Evolutionary conservation across 768 basidiomycete genomes (phyloP).

Genomic region (Suillus ampliporus): DNA sequence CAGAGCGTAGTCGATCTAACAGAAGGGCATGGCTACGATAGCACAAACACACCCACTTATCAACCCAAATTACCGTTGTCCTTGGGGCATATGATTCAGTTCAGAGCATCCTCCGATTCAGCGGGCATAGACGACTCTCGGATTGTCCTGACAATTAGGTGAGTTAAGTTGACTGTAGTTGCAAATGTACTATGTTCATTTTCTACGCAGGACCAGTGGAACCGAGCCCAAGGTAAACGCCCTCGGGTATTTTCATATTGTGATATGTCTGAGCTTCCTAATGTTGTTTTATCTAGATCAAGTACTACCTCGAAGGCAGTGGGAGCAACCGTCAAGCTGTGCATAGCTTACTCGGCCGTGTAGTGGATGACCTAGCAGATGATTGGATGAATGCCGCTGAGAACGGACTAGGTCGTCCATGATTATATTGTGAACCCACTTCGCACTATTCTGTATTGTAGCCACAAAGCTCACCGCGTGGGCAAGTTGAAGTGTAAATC

Average conservation of each 20-base stretch:
- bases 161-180: constrained; percentile 20
- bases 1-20: constrained; percentile 78
- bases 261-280: constrained; percentile 1
- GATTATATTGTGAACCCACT: constrained; percentile 7
- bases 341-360: constrained; percentile 51
- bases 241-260: not conserved
- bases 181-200: constrained; percentile 1
- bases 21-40: constrained; percentile 66
- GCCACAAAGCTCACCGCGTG: not conserved
- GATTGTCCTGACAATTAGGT: constrained; percentile 77
- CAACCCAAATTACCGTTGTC: constrained; percentile 71
- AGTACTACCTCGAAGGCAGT: constrained; percentile 86
- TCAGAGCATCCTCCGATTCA: constrained; percentile 55
- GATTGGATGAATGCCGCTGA: constrained; percentile 74
- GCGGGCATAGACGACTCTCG: constrained; percentile 41
- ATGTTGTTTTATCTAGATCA: constrained; percentile 55
- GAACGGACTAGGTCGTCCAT: constrained; percentile 48
- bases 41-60: constrained; percentile 68
- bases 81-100: constrained; percentile 86
- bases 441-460: not conserved
- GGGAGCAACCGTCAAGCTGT: constrained; percentile 59
- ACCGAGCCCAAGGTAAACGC: constrained; percentile 82
- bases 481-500: not conserved
- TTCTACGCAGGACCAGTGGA: constrained; percentile 70
- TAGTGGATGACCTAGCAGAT: constrained; percentile 63